phyloP scores from a whole-genome alignment of 1,284 basidiomycete genomes.

The Lentinula novae-zelandiae region DNA sequence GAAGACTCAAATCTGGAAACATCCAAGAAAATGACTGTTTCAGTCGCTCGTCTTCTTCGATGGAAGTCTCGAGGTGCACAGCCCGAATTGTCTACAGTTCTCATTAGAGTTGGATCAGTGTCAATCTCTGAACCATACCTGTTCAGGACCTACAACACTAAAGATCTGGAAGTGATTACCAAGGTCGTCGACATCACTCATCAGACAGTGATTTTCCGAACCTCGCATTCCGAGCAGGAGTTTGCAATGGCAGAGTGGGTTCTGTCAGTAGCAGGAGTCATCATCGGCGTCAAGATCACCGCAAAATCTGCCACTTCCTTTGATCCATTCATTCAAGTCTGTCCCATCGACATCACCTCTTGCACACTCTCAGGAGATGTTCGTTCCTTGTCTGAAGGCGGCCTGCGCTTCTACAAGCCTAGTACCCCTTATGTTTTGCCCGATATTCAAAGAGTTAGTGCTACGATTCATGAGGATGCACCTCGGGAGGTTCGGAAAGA shows the following conservation, averaged over 20 bases:
- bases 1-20: slow-evolving; percentile 31
- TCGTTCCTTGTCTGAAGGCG: slow-evolving; percentile 28
- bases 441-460: slow-evolving; percentile 24
- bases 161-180: slow-evolving; percentile 27
- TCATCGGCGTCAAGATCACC: slow-evolving; percentile 19
- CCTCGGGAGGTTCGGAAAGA: slow-evolving; percentile 26
- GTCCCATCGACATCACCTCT: slow-evolving; percentile 28
- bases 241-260: slow-evolving; percentile 33
- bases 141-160: slow-evolving; percentile 30
- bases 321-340: slow-evolving; percentile 27
- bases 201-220: slow-evolving; percentile 30
- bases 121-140: slow-evolving; percentile 28
- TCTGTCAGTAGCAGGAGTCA: slow-evolving; percentile 26
- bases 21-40: slow-evolving; percentile 21
- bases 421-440: slow-evolving; percentile 27
- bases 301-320: slow-evolving; percentile 29
- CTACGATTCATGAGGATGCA: slow-evolving; percentile 24
- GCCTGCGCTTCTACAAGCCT: slow-evolving; percentile 29
- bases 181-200: slow-evolving; percentile 28
- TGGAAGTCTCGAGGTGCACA: slow-evolving; percentile 29
- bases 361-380: slow-evolving; percentile 25
- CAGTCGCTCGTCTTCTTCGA: slow-evolving; percentile 26
- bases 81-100: slow-evolving; percentile 28
- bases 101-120: slow-evolving; percentile 28
- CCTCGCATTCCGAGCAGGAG: slow-evolving; percentile 25